Evolutionary conservation across 2,329 filamentous ascomycete genomes (phyloP), one percentile per base, ranked within the genome.

Genomic region (Apiospora koreana): DNA sequence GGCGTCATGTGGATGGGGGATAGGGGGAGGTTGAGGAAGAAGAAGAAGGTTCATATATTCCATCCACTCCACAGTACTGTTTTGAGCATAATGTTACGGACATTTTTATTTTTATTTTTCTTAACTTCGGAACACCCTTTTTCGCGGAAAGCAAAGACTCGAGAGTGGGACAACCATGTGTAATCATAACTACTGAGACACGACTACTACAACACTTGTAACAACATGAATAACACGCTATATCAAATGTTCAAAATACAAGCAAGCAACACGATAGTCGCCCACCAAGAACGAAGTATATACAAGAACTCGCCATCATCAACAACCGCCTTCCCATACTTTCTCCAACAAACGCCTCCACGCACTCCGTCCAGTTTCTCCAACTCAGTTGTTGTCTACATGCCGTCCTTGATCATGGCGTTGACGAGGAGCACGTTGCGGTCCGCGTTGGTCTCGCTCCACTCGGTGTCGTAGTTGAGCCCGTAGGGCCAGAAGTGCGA

Each of bases 321-420:
- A n/a, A n/a, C 28, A n/a, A n/a, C 8, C 18, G 10, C 12, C 8
- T 4, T 5, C 18, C 9, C 31, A 16, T 4, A 23, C 42, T 45
- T 42, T 6, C 14, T 3, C 7, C 50, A 7, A 16, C 2, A 35
- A 35, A 35, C 25, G n/a, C n/a, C n/a, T n/a, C n/a, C n/a, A n/a
- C n/a, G n/a, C n/a, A n/a, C n/a, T n/a, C n/a, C n/a, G n/a, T n/a
- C n/a, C n/a, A n/a, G n/a, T n/a, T n/a, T n/a, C n/a, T n/a, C n/a
- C 50, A 31, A 3, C 65, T 71, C 50, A n/a, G n/a, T n/a, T n/a
- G n/a, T n/a, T n/a, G n/a, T 43, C 41, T 42, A 75, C 78, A 82
- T 73, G 16, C 84, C 84, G 73, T 86, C 83, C 0, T 71, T 76
- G 25, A 85, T 70, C 84, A 86, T 86, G 3, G 84, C 83, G 69